Base-by-base conservation (phyloP, 1,284 basidiomycete genomes). In the Cerioporus squamosus region DNA sequence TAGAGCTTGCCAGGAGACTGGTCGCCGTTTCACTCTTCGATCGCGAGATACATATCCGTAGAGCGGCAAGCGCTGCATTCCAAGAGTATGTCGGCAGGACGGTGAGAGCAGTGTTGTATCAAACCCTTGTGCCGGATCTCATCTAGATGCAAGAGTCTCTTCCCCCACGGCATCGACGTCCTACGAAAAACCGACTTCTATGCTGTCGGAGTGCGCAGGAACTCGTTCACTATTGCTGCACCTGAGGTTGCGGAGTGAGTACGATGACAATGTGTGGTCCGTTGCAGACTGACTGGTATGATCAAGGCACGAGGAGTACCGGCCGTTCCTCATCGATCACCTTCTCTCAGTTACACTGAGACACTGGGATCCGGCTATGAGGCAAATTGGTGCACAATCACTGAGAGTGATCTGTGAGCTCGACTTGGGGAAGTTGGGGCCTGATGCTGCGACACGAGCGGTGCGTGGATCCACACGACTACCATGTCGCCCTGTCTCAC, bases 1-100 rank as follows among this genome's bases (percentile, higher is more conserved):
- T 77, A 10, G 76, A 78, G 44, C 82, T 97, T 20, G 91, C 96
- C 1, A 83, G 82, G 38, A 77, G 79, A 24, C 81, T 99, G 51
- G 86, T 91, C 8, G 83, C 86, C 10, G 91, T 95, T 5, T 86
- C 96, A 0, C 79, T 95, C 39, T 95, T 90, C 66, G 97, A 99
- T 75, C 84, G 97, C 26, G 97, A 99, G 71, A 88, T 98, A 14
- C 93, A 94, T 58, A 95, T 99, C 49, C 84, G 97, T n/a, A 80
- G 97, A 61, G 97, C 97, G 4, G 95, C 97, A 2, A 98, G 96
- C 74, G 97, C 97, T 9, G 95, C 97, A 3, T 99, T 95, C 72
- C 97, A 99, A 73, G 97, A 99, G 74, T 91, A 92, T 68, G 97
- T 98, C 42, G 97, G 97, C 9, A 81, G 97, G 67, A 91, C 92